Evolutionary conservation across 345 rosid species (phyloP).

Genomic region (Acer campestre): DNA sequence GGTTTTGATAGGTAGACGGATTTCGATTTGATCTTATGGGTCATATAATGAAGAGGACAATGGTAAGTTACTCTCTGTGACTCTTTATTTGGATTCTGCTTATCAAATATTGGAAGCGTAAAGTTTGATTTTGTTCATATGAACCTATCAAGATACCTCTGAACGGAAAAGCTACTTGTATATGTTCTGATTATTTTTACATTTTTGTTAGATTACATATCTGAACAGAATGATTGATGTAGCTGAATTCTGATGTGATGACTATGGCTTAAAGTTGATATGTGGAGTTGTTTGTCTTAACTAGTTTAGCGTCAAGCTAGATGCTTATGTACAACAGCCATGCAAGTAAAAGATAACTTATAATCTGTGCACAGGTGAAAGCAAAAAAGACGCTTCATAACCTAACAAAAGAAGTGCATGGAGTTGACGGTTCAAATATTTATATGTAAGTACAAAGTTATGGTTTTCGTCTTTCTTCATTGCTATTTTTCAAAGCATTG

Average conservation of each 20-base stretch:
- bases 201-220: neutral
- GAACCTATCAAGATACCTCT: neutral
- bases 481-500: constrained; percentile 5
- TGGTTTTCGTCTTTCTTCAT: neutral
- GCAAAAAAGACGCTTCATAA: constrained; percentile 66
- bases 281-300: constrained; percentile 5
- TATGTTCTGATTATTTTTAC: neutral
- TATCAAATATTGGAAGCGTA: neutral
- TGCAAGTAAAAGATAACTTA: constrained; percentile 14
- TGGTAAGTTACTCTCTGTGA: constrained; percentile 53
- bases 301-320: neutral
- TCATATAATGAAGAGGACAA: constrained; percentile 85
- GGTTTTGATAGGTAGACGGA: constrained; percentile 80
- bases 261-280: neutral
- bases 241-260: neutral
- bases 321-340: neutral
- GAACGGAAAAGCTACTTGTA: constrained; percentile 1
- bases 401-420: constrained; percentile 70
- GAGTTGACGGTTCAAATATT: constrained; percentile 79
- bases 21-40: constrained; percentile 99
- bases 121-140: neutral
- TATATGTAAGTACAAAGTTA: constrained; percentile 58
- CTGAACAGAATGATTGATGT: neutral
- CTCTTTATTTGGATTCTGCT: constrained; percentile 9
- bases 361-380: constrained; percentile 56